These are phyloP conservation scores for Ormosia semicastrata DNA, from an alignment of 306 rosid genomes.

Conservation along the genomic window DNA sequence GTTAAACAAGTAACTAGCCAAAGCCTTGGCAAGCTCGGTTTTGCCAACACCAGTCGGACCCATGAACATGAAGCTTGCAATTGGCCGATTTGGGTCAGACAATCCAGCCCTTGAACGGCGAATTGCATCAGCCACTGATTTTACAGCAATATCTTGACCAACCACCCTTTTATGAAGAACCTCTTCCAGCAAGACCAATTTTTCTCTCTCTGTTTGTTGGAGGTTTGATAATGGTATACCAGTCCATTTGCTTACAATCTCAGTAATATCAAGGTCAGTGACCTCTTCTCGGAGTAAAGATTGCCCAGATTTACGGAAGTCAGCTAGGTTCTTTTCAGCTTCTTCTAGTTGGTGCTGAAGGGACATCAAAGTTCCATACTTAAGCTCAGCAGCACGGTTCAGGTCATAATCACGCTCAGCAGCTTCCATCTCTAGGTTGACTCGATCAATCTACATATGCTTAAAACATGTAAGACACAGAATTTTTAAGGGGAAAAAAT, in stretches of 20 bases:
- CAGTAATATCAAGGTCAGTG: constrained; percentile 86
- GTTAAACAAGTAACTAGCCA: constrained; percentile 88
- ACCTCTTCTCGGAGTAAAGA: constrained; percentile 90
- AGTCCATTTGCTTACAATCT: constrained; percentile 93
- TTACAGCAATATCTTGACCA: constrained; percentile 80
- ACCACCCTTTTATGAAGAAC: constrained; percentile 79
- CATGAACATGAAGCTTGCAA: constrained; percentile 99
- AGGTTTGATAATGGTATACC: constrained; percentile 87
- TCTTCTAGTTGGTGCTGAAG: constrained; percentile 79
- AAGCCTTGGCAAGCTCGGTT: constrained; percentile 94
- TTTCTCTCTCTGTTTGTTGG: constrained; percentile 87
- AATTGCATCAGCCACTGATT: constrained; percentile 92
- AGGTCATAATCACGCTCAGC: constrained; percentile 92
- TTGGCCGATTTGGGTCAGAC: constrained; percentile 90
- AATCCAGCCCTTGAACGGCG: constrained; percentile 96
- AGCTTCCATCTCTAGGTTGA: constrained; percentile 95
- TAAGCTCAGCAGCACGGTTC: constrained; percentile 96
- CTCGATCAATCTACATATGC: constrained; percentile 80
- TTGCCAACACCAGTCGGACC: constrained; percentile 99
- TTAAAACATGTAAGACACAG: constrained; percentile 12
- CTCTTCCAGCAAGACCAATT: constrained; percentile 71
- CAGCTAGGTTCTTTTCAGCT: constrained; percentile 76
- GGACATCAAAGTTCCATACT: constrained; percentile 79
- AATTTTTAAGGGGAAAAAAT: background rate
- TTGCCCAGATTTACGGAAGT: constrained; percentile 64